Evolutionary conservation across 108 stramenopile genomes (phyloP), one percentile per base, ranked within the genome.

Genomic region (Pelagomonas calceolata): DNA sequence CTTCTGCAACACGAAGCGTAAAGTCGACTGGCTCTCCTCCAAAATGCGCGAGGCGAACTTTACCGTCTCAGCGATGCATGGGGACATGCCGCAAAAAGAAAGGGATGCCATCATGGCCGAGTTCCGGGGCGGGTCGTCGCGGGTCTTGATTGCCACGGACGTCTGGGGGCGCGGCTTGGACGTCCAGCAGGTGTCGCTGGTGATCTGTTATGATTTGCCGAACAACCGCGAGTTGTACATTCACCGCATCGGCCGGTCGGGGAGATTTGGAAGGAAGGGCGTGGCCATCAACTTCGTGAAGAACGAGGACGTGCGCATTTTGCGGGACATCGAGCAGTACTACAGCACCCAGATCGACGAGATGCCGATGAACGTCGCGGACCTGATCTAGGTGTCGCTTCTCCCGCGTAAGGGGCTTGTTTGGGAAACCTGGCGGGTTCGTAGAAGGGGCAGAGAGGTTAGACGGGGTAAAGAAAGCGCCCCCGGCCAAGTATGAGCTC

Each of bases 241-340:
- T 71, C 93, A 96, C 81, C 79, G 97, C 16, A 98, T 98, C 77
- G 98, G 98, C 30, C 87, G 98, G 14, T 94, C 93, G 30, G 98
- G 98, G 4, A 80, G 98, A 17, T 99, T 98, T 79, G 98, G 98
- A 32, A 85, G 98, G 36, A 97, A 95, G 79, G 98, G 98, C 44
- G 95, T 99, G 14, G 96, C 98, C 15, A 99, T 99, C 77, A 99
- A 99, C 81, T 98, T 99, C 84, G 96, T 97, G 34, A 92, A 83
- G 73, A 81, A 86, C 15, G 98, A 96, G 60, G 98, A 99, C 75
- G 85, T 88, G 9, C 81, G 81, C 34, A 77, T 88, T n/a, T 71
- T 99, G 45, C 81, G 91, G 36, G 96, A 96, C 73, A 97, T 99
- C 75, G 98, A 99, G 71, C 91, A 93, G 70, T 96, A 90, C 81